phyloP scores from a whole-genome alignment of 73 alveolate species.

The Paramecium primaurelia region DNA sequence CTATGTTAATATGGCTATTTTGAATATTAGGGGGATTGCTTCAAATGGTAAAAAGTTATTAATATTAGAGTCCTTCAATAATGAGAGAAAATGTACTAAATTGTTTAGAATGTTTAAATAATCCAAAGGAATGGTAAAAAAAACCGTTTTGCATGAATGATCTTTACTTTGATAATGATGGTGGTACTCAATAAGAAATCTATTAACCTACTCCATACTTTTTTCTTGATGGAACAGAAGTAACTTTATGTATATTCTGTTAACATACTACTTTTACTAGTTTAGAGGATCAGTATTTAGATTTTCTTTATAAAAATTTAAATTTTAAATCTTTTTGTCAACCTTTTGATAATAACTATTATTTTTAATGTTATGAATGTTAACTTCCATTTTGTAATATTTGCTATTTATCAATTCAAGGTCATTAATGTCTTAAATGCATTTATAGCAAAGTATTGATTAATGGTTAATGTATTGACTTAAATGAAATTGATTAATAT shows the following conservation, averaged over 20 bases:
- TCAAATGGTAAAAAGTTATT: background rate
- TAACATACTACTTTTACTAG: background rate
- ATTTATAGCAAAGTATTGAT: background rate
- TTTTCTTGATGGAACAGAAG: background rate
- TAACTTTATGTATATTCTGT: background rate
- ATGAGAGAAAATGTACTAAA: background rate
- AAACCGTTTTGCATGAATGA: background rate
- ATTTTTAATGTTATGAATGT: background rate
- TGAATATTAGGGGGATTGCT: background rate
- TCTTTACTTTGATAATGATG: background rate
- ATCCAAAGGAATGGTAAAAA: background rate
- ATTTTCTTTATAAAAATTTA: background rate
- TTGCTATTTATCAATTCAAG: background rate
- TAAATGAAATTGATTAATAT: background rate
- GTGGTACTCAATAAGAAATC: background rate
- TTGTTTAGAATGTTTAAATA: background rate
- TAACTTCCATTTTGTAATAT: background rate
- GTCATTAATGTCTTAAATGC: background rate
- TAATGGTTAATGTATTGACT: background rate
- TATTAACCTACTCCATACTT: background rate
- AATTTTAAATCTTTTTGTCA: background rate
- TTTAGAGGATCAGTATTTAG: background rate
- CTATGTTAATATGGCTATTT: background rate
- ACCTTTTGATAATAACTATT: background rate
- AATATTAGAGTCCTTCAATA: background rate